Evolutionary conservation across 345 rosid genomes (phyloP).

Genomic region (Gynandropsis gynandra): DNA sequence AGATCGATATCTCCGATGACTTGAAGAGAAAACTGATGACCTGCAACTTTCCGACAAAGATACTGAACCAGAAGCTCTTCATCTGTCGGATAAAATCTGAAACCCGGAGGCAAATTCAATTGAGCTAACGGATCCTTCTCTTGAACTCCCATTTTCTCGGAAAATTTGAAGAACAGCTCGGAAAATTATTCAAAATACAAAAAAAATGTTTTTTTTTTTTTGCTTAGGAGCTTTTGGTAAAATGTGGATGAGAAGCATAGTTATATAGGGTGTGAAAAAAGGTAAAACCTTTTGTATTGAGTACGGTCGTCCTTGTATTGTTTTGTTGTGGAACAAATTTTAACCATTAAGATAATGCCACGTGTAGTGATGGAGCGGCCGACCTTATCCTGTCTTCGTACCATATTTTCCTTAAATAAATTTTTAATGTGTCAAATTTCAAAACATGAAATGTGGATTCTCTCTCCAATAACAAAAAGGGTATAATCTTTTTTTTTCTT

Average conservation of each 20-base stretch:
- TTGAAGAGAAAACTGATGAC: conserved; percentile 50
- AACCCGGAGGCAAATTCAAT: conserved; percentile 89
- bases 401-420: background rate
- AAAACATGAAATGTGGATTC: too few relatives aligned
- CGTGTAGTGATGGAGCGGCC: conserved; percentile 17
- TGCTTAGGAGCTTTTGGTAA: conserved; percentile 10
- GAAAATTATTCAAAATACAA: conserved; percentile 8
- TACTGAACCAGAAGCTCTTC: conserved; percentile 95
- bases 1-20: conserved; percentile 84
- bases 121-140: conserved; percentile 67
- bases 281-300: conserved; percentile 29
- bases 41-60: conserved; percentile 76
- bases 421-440: too few relatives aligned
- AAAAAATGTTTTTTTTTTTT: background rate
- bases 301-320: conserved; percentile 69
- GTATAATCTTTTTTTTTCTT: too few relatives aligned
- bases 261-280: conserved; percentile 27
- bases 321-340: conserved; percentile 19
- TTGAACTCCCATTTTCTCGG: conserved; percentile 46
- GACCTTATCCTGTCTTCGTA: conserved; percentile 20
- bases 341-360: conserved; percentile 21
- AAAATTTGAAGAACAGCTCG: background rate
- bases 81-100: conserved; percentile 86
- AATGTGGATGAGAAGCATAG: conserved; percentile 1
- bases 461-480: too few relatives aligned